These are phyloP conservation scores for Phtheirospermum japonicum DNA, from an alignment of 257 asterid genomes.

Conservation along the genomic window DNA sequence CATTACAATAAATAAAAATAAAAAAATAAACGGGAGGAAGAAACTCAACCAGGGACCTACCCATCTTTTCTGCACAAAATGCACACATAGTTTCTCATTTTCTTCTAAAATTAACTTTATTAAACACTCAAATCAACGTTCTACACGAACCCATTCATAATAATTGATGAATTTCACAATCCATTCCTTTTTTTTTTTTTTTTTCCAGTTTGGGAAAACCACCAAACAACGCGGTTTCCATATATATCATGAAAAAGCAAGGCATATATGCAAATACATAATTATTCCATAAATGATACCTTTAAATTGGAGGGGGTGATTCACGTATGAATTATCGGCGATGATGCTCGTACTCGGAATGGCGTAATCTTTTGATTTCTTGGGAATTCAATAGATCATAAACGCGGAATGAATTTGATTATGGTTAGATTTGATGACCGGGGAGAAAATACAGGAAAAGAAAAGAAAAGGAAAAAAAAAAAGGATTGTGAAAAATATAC, in stretches of 20 bases:
- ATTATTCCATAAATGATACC: conserved; percentile 23
- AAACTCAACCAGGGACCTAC: conserved; percentile 23
- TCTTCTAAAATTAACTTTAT: conserved; percentile 16
- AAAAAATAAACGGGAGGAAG: conserved; percentile 3
- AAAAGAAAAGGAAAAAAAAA: neutral
- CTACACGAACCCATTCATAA: too few relatives aligned
- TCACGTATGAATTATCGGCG: conserved; percentile 14
- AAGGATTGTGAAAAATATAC: too few relatives aligned
- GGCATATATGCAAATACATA: too few relatives aligned
- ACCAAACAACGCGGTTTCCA: conserved; percentile 4
- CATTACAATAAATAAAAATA: neutral
- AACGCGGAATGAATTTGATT: conserved; percentile 13
- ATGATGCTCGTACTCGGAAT: conserved; percentile 9
- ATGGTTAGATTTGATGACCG: conserved; percentile 18
- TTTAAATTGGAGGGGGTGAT: conserved; percentile 22
- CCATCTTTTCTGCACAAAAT: conserved; percentile 27
- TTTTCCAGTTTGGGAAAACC: conserved; percentile 12
- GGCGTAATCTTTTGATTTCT: neutral
- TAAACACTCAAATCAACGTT: conserved; percentile 24
- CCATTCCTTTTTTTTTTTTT: neutral
- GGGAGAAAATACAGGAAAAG: neutral
- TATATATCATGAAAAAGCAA: conserved; percentile 2
- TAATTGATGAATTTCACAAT: conserved; percentile 12
- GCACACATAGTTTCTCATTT: conserved; percentile 31
- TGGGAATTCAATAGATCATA: neutral